phyloP scores from a whole-genome alignment of 139 green algal genomes.

The Gonium pectorale region DNA sequence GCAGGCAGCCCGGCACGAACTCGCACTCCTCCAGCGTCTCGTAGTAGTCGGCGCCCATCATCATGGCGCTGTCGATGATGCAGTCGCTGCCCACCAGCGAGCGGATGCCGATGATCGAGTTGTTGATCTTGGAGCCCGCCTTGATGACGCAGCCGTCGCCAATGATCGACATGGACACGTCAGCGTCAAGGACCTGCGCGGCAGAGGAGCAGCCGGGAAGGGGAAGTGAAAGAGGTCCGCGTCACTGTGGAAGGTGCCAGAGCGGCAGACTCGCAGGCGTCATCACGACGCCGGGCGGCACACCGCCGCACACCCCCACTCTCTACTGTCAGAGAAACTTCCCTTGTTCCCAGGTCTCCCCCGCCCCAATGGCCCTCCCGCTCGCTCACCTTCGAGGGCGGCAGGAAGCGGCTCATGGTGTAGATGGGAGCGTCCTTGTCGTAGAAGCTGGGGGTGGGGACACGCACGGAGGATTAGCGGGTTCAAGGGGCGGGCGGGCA shows the following conservation, averaged over 20 bases:
- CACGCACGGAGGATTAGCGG: too few species aligned
- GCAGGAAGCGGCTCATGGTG: conserved; percentile 77
- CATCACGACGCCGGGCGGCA: too few species aligned
- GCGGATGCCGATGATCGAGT: conserved; percentile 68
- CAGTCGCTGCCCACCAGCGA: conserved; percentile 68
- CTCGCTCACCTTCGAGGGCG: conserved; percentile 64
- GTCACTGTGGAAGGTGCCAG: too few species aligned
- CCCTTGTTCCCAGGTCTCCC: conserved; percentile 2
- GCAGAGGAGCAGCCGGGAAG: too few species aligned
- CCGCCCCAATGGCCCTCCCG: not conserved
- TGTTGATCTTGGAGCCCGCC: conserved; percentile 57
- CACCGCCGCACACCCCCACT: too few species aligned
- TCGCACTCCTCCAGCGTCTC: conserved; percentile 90
- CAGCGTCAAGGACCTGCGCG: conserved; percentile 63
- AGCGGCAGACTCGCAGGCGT: too few species aligned
- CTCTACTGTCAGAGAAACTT: too few species aligned
- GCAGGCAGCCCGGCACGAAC: conserved; percentile 81
- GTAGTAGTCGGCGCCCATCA: conserved; percentile 99
- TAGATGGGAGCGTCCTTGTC: conserved; percentile 79
- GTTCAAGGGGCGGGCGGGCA: too few species aligned
- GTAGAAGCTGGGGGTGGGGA: conserved; percentile 68
- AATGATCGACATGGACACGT: conserved; percentile 81
- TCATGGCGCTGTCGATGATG: conserved; percentile 83
- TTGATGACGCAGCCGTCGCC: conserved; percentile 84
- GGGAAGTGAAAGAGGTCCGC: too few species aligned